These are phyloP conservation scores for Kodamaea kaohsiungensis DNA, from an alignment of 805 yeast species.

Conservation along the genomic window DNA sequence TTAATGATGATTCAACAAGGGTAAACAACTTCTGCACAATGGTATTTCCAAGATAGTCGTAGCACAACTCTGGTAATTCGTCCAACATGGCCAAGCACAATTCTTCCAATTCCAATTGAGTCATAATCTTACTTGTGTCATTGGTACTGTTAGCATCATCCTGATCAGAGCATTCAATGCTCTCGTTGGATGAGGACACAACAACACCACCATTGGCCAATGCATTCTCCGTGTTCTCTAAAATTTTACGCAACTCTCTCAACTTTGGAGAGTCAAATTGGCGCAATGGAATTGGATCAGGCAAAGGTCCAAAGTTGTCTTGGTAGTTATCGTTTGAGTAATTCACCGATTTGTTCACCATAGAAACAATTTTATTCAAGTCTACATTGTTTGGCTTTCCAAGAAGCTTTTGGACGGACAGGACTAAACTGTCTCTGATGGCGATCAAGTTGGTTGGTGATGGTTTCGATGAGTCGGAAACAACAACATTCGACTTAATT, in stretches of 20 bases:
- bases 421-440: conserved; percentile 24
- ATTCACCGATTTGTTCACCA: conserved; percentile 39
- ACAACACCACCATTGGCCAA: conserved; percentile 6
- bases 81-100: conserved; percentile 79
- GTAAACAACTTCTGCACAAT: conserved; percentile 90
- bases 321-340: conserved; percentile 49
- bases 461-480: conserved; percentile 13
- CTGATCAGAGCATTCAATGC: conserved; percentile 7
- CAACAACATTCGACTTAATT: conserved; percentile 3
- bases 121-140: conserved; percentile 18
- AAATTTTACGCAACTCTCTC: conserved; percentile 75
- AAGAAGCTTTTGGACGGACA: conserved; percentile 18
- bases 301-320: conserved; percentile 69
- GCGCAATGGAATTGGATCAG: conserved; percentile 67
- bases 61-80: conserved; percentile 86
- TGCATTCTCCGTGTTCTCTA: conserved; percentile 35
- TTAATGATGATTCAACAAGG: conserved; percentile 57
- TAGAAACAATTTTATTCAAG: conserved; percentile 41
- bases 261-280: conserved; percentile 86
- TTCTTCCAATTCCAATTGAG: conserved; percentile 72
- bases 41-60: conserved; percentile 94
- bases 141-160: conserved; percentile 9
- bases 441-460: conserved; percentile 24
- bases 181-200: not conserved
- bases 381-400: conserved; percentile 24